Base-by-base conservation (phyloP, 176 grass and related monocot species). In the Paspalum vaginatum region DNA sequence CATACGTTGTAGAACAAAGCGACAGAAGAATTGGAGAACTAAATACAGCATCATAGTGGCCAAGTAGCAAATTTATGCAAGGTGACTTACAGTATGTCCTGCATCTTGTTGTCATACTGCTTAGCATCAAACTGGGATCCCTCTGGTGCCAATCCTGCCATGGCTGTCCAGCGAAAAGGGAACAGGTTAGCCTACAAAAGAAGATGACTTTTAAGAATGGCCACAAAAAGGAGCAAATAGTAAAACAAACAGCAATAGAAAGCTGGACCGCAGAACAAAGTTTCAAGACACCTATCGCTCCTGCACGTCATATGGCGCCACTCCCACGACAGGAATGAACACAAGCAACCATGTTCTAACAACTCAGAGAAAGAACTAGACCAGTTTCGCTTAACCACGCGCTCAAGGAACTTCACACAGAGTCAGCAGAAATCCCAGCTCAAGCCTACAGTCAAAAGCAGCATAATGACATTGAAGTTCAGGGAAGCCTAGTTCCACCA, bases 111-210 rank as follows among this genome's bases (percentile, higher is more conserved):
- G 48, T 89, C 87, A 52, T 85, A 85, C 11, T 89, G 83, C 78
- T 89, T 89, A 22, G 41, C 83, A 8, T 89, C 87, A 78, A 89
- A 89, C 66, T 89, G 87, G 32, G 87, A 85, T 27, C 87, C 83
- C 66, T 89, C 87, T 21, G 82, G 27, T 81, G 65, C 72, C 72
- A 85, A 77, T 85, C 87, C 87, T 82, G 87, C 77, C 87, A 89
- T 89, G 77, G 11, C 87, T 85, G 77, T 18, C 58, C 9, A 41
- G 50, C 25, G 0, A 50, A 76, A 14, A 15, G 17, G 9, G 17
- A 50, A 51, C 77, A 1, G 12, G 73, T 22, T 22, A 67, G n/a
- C 44, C 82, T 45, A 89, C 7, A 41, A 25, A 21, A 22, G 2
- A 6, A 63, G 6, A 12, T 1, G 14, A 2, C 17, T 20, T 12